Conservation (phyloP, 2,329 filamentous ascomycete species). For the Epichloe aotearoae region DNA sequence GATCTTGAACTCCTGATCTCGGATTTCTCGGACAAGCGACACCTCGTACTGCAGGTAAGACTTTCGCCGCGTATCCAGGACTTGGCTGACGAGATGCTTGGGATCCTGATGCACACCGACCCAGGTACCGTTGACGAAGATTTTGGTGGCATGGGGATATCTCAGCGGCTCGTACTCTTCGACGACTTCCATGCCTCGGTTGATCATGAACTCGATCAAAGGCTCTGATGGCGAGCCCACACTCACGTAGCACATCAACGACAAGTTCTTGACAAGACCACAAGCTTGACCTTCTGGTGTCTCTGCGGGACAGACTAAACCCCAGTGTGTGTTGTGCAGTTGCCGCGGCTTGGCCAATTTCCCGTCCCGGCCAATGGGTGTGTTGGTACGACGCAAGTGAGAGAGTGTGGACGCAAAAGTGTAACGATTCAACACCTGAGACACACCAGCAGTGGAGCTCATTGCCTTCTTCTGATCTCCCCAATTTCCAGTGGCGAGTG, state of each 20-base stretch:
- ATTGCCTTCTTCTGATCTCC: constrained; percentile 98
- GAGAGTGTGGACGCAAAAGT: constrained; percentile 94
- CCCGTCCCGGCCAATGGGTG: constrained; percentile 91
- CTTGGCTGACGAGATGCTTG: constrained; percentile 66
- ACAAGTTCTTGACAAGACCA: constrained; percentile 93
- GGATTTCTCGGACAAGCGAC: constrained; percentile 87
- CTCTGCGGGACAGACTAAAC: constrained; percentile 89
- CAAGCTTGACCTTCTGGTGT: constrained; percentile 98
- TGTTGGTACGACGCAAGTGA: constrained; percentile 94
- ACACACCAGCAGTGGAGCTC: constrained; percentile 90
- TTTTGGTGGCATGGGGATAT: constrained; percentile 88
- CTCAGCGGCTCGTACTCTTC: constrained; percentile 84
- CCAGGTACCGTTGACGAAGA: constrained; percentile 98
- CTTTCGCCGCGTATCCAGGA: constrained; percentile 64
- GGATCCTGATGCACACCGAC: constrained; percentile 90
- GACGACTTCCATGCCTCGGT: constrained; percentile 87
- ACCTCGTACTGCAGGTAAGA: constrained; percentile 84
- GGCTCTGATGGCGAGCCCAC: constrained; percentile 85
- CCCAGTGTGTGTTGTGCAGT: constrained; percentile 98
- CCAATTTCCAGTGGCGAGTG: constrained; percentile 95
- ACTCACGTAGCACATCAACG: constrained; percentile 96
- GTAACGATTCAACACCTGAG: constrained; percentile 94
- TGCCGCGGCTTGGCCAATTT: constrained; percentile 97
- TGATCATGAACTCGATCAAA: constrained; percentile 89
- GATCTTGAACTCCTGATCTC: constrained; percentile 95